Conservation (phyloP, 768 basidiomycete species). For the Pseudohyphozyma bogoriensis region DNA sequence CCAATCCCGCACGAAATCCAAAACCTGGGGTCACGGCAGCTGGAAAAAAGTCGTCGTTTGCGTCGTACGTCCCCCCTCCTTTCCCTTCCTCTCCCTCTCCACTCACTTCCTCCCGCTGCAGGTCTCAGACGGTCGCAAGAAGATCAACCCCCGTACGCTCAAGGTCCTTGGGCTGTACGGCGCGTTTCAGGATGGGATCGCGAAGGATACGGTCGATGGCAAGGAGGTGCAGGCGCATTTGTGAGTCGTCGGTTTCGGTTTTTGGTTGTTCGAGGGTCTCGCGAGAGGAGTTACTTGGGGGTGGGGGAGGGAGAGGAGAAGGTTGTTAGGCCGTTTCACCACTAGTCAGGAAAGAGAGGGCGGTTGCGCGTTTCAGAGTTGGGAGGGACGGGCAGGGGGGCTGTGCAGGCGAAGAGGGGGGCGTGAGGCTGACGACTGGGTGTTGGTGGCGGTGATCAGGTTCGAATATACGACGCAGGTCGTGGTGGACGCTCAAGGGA, state of each 20-base stretch:
- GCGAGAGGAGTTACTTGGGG: too few relatives aligned
- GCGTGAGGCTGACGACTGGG: too few relatives aligned
- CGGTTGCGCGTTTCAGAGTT: too few relatives aligned
- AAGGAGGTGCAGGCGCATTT: slow-evolving; percentile 48
- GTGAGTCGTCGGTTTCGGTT: too few relatives aligned
- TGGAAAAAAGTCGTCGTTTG: slow-evolving; percentile 41
- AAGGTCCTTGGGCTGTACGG: slow-evolving; percentile 49
- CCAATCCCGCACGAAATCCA: slow-evolving; percentile 36
- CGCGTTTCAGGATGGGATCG: slow-evolving; percentile 33
- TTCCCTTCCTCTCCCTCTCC: background rate
- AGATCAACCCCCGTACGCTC: slow-evolving; percentile 36
- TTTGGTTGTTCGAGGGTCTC: too few relatives aligned
- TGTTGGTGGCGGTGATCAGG: too few relatives aligned
- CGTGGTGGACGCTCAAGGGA: background rate
- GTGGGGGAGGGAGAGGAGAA: too few relatives aligned
- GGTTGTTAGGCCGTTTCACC: too few relatives aligned
- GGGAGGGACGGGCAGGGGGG: too few relatives aligned
- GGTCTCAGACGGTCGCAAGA: slow-evolving; percentile 40
- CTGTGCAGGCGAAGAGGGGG: too few relatives aligned
- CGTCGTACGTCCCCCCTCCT: too few relatives aligned
- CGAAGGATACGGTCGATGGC: slow-evolving; percentile 45
- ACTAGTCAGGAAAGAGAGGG: too few relatives aligned
- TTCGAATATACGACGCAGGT: background rate
- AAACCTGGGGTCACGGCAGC: slow-evolving; percentile 39
- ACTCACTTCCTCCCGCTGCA: slow-evolving; percentile 35